Percentiles rank a stretch among this genome's conserved stretches.
Evolutionary conservation across 2,329 filamentous ascomycete genomes (phyloP).

Genomic region (Stagonosporopsis chrysanthemi): DNA sequence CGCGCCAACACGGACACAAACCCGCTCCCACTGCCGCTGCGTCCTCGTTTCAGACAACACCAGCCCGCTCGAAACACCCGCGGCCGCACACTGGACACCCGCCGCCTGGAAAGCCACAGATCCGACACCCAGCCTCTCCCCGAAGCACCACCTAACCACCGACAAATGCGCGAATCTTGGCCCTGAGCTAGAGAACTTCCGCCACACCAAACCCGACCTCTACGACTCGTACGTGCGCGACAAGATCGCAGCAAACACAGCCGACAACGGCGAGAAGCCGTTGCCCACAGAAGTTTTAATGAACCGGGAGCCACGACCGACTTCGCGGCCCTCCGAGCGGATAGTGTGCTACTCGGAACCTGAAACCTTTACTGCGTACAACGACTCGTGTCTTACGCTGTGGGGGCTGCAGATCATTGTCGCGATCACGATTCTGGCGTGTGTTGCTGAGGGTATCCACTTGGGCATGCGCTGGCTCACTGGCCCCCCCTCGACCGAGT

Average conservation of each 20-base stretch:
- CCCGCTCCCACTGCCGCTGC: slow-evolving; percentile 43
- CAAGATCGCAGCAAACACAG: not conserved
- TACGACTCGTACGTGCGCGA: slow-evolving; percentile 35
- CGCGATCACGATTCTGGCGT: slow-evolving; percentile 36
- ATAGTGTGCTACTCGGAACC: slow-evolving; percentile 36
- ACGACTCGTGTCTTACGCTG: slow-evolving; percentile 35
- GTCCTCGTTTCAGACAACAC: slow-evolving; percentile 29
- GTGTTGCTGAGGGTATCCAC: slow-evolving; percentile 37
- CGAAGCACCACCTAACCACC: slow-evolving; percentile 6
- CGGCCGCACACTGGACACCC: slow-evolving; percentile 32
- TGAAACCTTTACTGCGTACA: slow-evolving; percentile 29
- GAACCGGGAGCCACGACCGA: slow-evolving; percentile 18
- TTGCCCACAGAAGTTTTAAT: slow-evolving; percentile 33
- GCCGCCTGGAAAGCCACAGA: slow-evolving; percentile 17
- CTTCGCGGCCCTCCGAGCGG: slow-evolving; percentile 15
- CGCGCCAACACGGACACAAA: slow-evolving; percentile 28
- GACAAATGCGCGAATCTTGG: slow-evolving; percentile 36
- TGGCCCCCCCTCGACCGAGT: not conserved
- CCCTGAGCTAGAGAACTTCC: slow-evolving; percentile 37
- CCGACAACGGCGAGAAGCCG: slow-evolving; percentile 17
- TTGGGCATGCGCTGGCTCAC: slow-evolving; percentile 31
- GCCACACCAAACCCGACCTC: slow-evolving; percentile 33
- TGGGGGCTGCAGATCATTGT: slow-evolving; percentile 39
- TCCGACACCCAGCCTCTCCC: slow-evolving; percentile 22
- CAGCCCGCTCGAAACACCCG: slow-evolving; percentile 27